Evolutionary conservation across 495 filamentous ascomycete genomes (phyloP).

Genomic region (Hypomontagnella submonticulosa): DNA sequence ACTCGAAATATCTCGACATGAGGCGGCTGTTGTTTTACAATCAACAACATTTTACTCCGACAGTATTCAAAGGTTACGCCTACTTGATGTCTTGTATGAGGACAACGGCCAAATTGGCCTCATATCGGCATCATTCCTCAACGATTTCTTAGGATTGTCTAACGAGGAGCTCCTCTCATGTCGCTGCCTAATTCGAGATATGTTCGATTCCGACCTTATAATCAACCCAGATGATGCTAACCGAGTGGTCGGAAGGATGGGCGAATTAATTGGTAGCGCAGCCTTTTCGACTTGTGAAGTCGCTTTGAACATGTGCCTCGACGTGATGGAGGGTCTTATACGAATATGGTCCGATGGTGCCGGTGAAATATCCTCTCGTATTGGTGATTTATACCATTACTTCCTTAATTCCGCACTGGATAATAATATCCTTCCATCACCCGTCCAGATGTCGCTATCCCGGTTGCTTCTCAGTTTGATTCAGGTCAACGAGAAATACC

Average conservation of each 20-base stretch:
- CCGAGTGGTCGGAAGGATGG: constrained; percentile 58
- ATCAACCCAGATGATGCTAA: constrained; percentile 54
- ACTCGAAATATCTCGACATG: constrained; percentile 57
- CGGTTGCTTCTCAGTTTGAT: constrained; percentile 74
- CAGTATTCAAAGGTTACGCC: constrained; percentile 51
- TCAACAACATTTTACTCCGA: constrained; percentile 61
- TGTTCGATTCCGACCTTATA: constrained; percentile 58
- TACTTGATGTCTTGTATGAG: constrained; percentile 53
- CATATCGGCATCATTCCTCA: constrained; percentile 59
- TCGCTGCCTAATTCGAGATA: constrained; percentile 62
- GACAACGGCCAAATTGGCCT: constrained; percentile 51
- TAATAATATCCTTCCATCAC: constrained; percentile 71
- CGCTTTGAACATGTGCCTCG: constrained; percentile 73
- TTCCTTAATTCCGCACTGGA: constrained; percentile 73
- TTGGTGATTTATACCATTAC: constrained; percentile 81
- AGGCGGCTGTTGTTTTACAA: constrained; percentile 59
- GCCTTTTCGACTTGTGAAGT: constrained; percentile 81
- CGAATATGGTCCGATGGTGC: constrained; percentile 69
- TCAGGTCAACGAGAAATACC: constrained; percentile 71
- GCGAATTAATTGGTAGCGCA: constrained; percentile 70
- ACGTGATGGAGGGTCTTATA: constrained; percentile 73
- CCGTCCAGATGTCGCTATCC: constrained; percentile 72
- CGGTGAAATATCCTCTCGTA: constrained; percentile 67
- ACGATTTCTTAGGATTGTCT: constrained; percentile 67
- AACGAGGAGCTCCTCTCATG: constrained; percentile 69